Base-by-base conservation (phyloP, 768 basidiomycete species). In the Rhodotorula taiwanensis region DNA sequence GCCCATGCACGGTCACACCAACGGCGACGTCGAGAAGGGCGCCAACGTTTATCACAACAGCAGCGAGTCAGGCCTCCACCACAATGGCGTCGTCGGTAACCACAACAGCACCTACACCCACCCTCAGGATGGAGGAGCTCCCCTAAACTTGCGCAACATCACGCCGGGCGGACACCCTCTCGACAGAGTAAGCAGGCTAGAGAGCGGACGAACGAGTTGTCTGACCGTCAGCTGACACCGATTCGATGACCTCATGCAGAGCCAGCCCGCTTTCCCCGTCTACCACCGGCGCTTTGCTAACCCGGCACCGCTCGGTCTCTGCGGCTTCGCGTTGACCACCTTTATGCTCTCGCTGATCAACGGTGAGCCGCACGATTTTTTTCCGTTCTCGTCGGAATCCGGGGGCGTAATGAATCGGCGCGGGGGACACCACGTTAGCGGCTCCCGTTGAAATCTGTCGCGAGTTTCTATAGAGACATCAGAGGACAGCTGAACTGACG, bases 281-380 rank as follows among this genome's bases (percentile, higher is more conserved):
- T 76, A 69, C 69, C 75, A 75, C 64, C 54, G 52, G 16, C 36
- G 64, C 55, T 70, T 58, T 31, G 67, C 62, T 42, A 69, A 69
- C 62, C 67, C 67, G 18, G 68, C 68, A 1, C 68, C 68, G 21
- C 47, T 69, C 18, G 68, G 63, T 6, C 59, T 70, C 18, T 60
- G 52, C 43, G 65, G 54, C 25, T 70, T 76, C 69, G 75, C 69
- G 2, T 69, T 74, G 27, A 77, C 77, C 15, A 76, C 76, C 23
- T 77, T 77, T 61, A 68, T 76, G 52, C 67, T 76, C 43, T 69
- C 67, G 23, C 42, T 69, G 28, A 50, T 64, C 60, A 69, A 69
- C 41, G 42, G 67, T 55, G 6, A 28, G 62, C 51, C 41, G 0
- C 1, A 5, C 15, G 15, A 39, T 20, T 10, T 1, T 1, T 51